Base-by-base conservation (phyloP, 106 monocot genomes). In the Dendrobium huoshanense region DNA sequence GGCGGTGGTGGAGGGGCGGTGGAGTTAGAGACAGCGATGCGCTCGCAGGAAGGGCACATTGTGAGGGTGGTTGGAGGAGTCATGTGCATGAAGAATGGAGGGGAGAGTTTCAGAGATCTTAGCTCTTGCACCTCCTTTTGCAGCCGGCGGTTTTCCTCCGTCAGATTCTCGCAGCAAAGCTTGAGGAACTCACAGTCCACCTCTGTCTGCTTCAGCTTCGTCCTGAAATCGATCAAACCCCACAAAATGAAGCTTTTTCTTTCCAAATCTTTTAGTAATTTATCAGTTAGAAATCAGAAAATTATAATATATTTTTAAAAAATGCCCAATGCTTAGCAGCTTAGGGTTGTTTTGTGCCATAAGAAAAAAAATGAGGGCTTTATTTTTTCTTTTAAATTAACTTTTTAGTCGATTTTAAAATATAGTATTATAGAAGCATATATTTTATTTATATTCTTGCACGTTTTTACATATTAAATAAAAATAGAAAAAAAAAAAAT, bases 1-100 rank as follows among this genome's bases (percentile, higher is more conserved):
- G 72, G 79, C 0, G 82, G 67, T 42, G 73, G 5, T 25, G 54
- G 15, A 67, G 61, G 45, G 77, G 49, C 75, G 41, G 79, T 17
- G 25, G 43, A 11, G 19, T 51, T 24, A 3, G 75, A 55, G 58
- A 70, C 51, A 18, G 91, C 87, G 49, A 95, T 85, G 70, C 91
- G 88, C 84, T 96, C 96, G 81, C 96, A 96, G 45, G 93, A 93
- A n/a, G 96, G 93, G 82, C 96, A 96, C 93, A 96, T 96, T 73
- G 93, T 96, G 86, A 96, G 93, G 54, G 96, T 96, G 22, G 96
- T 93, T 1, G 96, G 96, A 24, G 96, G 96, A 13, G 91, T 89
- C 92, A 92, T 92, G 82, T 92, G 92, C 92, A 89, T 87, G 88
- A 90, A 94, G 75, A 90, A 83, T 77, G 90, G 94, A 10, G 96